A percentile compares a stretch with the other conserved stretches of the same genome.
phyloP scores from a whole-genome alignment of 2,329 filamentous ascomycete genomes.

The Neonectria magnoliae region DNA sequence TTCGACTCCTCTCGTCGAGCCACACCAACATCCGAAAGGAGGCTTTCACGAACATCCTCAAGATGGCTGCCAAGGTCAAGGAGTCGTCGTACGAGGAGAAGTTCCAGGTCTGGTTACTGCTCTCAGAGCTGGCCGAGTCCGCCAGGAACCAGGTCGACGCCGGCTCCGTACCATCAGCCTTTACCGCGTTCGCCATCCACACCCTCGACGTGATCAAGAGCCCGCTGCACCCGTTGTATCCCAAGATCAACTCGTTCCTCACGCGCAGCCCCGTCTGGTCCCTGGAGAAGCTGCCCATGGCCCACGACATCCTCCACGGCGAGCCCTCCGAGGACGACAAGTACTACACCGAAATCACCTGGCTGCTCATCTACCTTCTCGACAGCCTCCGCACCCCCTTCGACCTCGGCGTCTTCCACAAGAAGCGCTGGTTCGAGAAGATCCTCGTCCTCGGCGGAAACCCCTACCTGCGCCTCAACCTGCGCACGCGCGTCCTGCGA shows the following conservation, averaged over 20 bases:
- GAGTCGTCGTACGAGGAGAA: conserved; percentile 79
- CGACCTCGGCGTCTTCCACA: conserved; percentile 71
- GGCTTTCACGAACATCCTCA: conserved; percentile 74
- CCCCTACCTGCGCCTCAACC: conserved; percentile 67
- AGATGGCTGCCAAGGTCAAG: conserved; percentile 70
- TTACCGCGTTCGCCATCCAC: conserved; percentile 78
- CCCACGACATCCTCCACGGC: conserved; percentile 68
- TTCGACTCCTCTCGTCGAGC: conserved; percentile 79
- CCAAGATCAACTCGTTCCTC: conserved; percentile 86
- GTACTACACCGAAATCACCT: conserved; percentile 77
- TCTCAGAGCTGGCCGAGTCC: conserved; percentile 84
- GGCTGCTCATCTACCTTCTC: conserved; percentile 77
- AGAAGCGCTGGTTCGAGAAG: conserved; percentile 77
- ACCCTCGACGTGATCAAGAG: conserved; percentile 76
- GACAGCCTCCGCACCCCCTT: conserved; percentile 68
- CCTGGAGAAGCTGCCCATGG: conserved; percentile 76
- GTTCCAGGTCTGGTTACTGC: conserved; percentile 80
- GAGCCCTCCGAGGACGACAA: conserved; percentile 77
- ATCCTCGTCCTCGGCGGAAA: conserved; percentile 75
- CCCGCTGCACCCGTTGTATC: conserved; percentile 84
- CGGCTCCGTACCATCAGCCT: conserved; percentile 74
- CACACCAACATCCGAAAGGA: conserved; percentile 82
- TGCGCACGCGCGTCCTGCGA: conserved; percentile 68
- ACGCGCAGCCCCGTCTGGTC: conserved; percentile 82
- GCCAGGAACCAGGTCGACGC: conserved; percentile 63